phyloP scores from a whole-genome alignment of 306 rosid genomes.

The Gillenia trifoliata region DNA sequence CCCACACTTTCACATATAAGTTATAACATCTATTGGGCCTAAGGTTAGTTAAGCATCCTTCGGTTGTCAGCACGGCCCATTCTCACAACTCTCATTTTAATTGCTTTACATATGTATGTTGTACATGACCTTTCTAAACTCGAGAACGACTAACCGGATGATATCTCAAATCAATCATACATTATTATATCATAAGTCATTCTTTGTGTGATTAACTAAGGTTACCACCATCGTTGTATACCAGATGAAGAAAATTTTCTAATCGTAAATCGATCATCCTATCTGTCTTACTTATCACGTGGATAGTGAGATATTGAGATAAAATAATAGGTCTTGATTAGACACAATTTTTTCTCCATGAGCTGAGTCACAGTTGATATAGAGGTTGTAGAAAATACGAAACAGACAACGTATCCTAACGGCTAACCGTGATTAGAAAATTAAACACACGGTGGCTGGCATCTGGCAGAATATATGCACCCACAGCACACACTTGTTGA shows the following conservation, averaged over 20 bases:
- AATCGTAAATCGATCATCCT: background rate
- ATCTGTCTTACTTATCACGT: background rate
- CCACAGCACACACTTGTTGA: slow-evolving; percentile 1
- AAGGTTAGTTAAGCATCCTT: background rate
- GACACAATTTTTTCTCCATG: background rate
- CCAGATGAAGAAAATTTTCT: background rate
- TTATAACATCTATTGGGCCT: background rate
- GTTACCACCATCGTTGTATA: background rate
- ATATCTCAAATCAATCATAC: too few relatives aligned
- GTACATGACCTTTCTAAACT: too few relatives aligned
- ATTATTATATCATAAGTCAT: too few relatives aligned
- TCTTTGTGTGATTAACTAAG: too few relatives aligned
- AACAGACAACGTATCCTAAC: background rate
- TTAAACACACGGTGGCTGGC: background rate
- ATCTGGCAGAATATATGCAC: background rate
- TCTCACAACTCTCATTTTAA: too few relatives aligned
- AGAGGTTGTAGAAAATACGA: background rate
- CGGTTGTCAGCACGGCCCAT: too few relatives aligned
- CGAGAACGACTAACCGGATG: fast-evolving
- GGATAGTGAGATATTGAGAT: too few relatives aligned
- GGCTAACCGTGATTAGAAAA: background rate
- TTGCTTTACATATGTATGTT: too few relatives aligned
- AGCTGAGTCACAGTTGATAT: background rate
- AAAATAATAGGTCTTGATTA: too few relatives aligned
- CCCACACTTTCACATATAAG: background rate